Conservation (phyloP, 2,329 filamentous ascomycete genomes). For the Teratosphaeria nubilosa region DNA sequence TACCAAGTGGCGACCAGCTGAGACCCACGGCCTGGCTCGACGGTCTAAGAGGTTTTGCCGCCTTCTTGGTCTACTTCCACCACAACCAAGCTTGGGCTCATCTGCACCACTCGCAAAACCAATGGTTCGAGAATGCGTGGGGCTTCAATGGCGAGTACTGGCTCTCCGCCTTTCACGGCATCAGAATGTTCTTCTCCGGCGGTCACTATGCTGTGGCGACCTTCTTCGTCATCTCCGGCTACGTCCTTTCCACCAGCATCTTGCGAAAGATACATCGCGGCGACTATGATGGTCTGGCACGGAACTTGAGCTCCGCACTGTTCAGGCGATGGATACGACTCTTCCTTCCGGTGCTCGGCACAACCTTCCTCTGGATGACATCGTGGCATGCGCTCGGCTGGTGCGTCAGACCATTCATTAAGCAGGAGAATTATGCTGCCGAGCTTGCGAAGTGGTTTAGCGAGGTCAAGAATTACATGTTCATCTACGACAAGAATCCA, state of each 20-base stretch:
- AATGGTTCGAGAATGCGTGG: constrained; percentile 33
- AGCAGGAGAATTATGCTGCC: constrained; percentile 32
- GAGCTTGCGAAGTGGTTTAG: constrained; percentile 42
- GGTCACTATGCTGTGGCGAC: constrained; percentile 48
- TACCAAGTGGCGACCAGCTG: constrained; percentile 4
- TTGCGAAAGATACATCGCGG: constrained; percentile 21
- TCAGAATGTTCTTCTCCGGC: constrained; percentile 51
- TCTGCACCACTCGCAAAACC: constrained; percentile 31
- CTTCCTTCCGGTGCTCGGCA: constrained; percentile 42
- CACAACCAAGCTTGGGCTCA: constrained; percentile 50
- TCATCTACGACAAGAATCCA: constrained; percentile 48
- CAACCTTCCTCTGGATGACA: constrained; percentile 44
- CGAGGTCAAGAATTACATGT: constrained; percentile 59
- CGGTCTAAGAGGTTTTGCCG: constrained; percentile 55
- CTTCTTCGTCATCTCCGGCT: constrained; percentile 45
- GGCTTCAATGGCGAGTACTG: constrained; percentile 36
- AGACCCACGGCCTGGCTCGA: constrained; percentile 49
- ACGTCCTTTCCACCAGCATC: constrained; percentile 37
- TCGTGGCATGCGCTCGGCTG: constrained; percentile 45
- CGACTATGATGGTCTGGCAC: constrained; percentile 32
- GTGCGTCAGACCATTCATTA: constrained; percentile 27
- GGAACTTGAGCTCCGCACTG: constrained; percentile 36
- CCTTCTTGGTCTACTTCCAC: constrained; percentile 54
- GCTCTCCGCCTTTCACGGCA: constrained; percentile 44
- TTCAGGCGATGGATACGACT: constrained; percentile 41